phyloP scores from a whole-genome alignment of 2,329 filamentous ascomycete genomes.

The Fusarium scirpi region DNA sequence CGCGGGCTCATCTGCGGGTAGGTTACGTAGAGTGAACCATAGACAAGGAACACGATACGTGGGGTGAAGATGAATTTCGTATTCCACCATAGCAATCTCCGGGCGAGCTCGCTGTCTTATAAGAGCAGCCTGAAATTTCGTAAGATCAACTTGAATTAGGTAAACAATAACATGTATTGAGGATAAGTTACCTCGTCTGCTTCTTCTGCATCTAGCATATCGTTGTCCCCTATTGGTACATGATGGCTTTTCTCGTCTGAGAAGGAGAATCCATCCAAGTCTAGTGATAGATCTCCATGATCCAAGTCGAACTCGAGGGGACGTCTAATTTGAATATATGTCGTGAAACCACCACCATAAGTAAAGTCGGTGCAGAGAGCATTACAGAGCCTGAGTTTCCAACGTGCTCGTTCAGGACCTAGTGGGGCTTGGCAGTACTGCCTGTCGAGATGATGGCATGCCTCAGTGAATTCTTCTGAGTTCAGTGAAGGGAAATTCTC shows the following conservation, averaged over 20 bases:
- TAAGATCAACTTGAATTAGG: conserved; percentile 35
- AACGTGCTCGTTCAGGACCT: conserved; percentile 64
- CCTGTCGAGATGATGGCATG: conserved; percentile 72
- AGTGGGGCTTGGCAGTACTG: conserved; percentile 69
- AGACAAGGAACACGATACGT: conserved; percentile 81
- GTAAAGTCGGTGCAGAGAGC: conserved; percentile 62
- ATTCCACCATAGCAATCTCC: conserved; percentile 67
- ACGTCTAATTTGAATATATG: conserved; percentile 68
- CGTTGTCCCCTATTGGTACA: conserved; percentile 53
- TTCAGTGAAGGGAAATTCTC: conserved; percentile 71
- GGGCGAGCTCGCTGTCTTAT: conserved; percentile 47
- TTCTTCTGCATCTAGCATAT: conserved; percentile 65
- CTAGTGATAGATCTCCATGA: conserved; percentile 60
- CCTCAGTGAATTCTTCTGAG: conserved; percentile 71
- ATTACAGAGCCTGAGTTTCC: conserved; percentile 66
- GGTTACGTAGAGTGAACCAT: conserved; percentile 76
- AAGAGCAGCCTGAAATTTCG: conserved; percentile 56
- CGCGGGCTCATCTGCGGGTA: conserved; percentile 66
- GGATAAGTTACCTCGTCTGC: conserved; percentile 61
- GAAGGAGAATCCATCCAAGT: conserved; percentile 61
- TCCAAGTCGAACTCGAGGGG: conserved; percentile 61
- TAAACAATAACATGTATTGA: conserved; percentile 10
- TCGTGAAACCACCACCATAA: conserved; percentile 59
- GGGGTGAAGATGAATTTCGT: conserved; percentile 80
- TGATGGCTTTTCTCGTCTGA: conserved; percentile 41